These are phyloP conservation scores for Lasiosphaeris hirsuta DNA, from an alignment of 495 filamentous ascomycete genomes.

Conservation along the genomic window DNA sequence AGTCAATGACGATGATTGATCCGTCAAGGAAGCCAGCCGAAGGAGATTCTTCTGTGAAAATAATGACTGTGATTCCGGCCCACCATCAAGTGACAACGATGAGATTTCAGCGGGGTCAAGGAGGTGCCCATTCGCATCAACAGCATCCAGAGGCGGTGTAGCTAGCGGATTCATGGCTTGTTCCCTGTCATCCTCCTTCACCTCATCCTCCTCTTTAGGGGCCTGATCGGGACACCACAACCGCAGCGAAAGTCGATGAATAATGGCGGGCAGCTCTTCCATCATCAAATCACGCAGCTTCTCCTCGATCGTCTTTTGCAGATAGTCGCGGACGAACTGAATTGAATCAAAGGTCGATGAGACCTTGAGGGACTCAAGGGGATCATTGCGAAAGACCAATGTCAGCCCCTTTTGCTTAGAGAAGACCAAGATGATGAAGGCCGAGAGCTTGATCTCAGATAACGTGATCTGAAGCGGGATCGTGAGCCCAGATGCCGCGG, in stretches of 20 bases:
- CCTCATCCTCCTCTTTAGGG: slow-evolving; percentile 49
- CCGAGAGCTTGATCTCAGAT: slow-evolving; percentile 94
- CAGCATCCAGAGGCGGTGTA: slow-evolving; percentile 72
- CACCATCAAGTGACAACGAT: slow-evolving; percentile 69
- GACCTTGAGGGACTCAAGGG: slow-evolving; percentile 94
- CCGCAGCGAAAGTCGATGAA: slow-evolving; percentile 85
- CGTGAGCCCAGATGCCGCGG: slow-evolving; percentile 86
- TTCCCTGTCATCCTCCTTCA: slow-evolving; percentile 47
- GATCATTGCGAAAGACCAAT: slow-evolving; percentile 95
- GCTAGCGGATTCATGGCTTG: slow-evolving; percentile 70
- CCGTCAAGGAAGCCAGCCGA: slow-evolving; percentile 69
- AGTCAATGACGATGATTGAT: slow-evolving; percentile 81
- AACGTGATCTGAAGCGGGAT: slow-evolving; percentile 95
- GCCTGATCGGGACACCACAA: slow-evolving; percentile 88
- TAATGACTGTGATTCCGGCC: slow-evolving; percentile 71
- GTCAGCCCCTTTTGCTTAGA: slow-evolving; percentile 95
- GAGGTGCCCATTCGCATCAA: slow-evolving; percentile 71
- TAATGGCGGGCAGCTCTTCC: slow-evolving; percentile 95
- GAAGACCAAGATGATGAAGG: slow-evolving; percentile 96
- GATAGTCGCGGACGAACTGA: slow-evolving; percentile 93
- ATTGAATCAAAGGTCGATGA: slow-evolving; percentile 99
- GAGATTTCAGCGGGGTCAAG: slow-evolving; percentile 70
- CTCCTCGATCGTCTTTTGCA: slow-evolving; percentile 94
- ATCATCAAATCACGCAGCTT: slow-evolving; percentile 90
- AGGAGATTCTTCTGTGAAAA: slow-evolving; percentile 90